phyloP scores from a whole-genome alignment of 1,139 yeast genomes.

The Martiniozyma asiatica region DNA sequence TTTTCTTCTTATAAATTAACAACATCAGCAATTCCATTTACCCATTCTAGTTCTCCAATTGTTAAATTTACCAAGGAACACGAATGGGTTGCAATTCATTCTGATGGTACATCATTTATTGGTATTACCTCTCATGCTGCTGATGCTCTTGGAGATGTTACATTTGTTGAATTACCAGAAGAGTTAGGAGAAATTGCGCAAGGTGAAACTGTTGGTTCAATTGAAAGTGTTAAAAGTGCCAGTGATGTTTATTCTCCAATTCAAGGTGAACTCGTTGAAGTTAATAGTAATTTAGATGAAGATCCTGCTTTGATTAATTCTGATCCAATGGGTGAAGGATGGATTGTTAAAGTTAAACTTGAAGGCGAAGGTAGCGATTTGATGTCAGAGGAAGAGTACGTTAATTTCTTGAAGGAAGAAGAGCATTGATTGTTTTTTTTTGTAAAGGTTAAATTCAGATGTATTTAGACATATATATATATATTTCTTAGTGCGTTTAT shows the following conservation, averaged over 20 bases:
- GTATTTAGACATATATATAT: no score
- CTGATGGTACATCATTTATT: slow-evolving; percentile 70
- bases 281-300: slow-evolving; percentile 53
- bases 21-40: slow-evolving; percentile 39
- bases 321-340: slow-evolving; percentile 89
- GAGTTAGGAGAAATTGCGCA: slow-evolving; percentile 32
- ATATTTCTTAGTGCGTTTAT: background rate
- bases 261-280: slow-evolving; percentile 61
- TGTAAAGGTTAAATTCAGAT: background rate
- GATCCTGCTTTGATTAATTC: slow-evolving; percentile 70
- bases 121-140: slow-evolving; percentile 95
- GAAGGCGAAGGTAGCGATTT: slow-evolving; percentile 29
- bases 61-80: slow-evolving; percentile 80
- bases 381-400: slow-evolving; percentile 50
- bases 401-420: slow-evolving; percentile 41
- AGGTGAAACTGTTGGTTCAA: slow-evolving; percentile 85
- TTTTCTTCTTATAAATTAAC: slow-evolving; percentile 34
- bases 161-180: slow-evolving; percentile 76
- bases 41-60: slow-evolving; percentile 39
- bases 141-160: slow-evolving; percentile 96
- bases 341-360: slow-evolving; percentile 70
- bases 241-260: slow-evolving; percentile 89
- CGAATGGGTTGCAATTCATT: slow-evolving; percentile 88
- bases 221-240: slow-evolving; percentile 91
- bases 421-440: slow-evolving; percentile 14